These are phyloP conservation scores for Apiospora marii DNA, from an alignment of 2,329 filamentous ascomycete species.

Conservation along the genomic window DNA sequence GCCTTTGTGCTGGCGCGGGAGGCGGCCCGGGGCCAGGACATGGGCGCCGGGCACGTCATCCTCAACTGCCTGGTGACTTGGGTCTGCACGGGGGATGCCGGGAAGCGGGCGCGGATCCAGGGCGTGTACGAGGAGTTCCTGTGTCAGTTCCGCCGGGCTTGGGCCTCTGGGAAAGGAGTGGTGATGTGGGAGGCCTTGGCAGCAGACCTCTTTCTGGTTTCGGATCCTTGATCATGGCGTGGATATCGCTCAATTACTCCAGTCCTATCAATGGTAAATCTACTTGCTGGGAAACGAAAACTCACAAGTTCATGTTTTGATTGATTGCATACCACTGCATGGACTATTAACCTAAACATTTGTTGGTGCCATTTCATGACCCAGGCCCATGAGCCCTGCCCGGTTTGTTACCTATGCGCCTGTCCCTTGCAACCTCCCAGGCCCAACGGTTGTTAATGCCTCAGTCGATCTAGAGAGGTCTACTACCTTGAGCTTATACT, in stretches of 20 bases:
- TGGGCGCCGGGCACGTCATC: neutral
- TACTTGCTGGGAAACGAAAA: neutral
- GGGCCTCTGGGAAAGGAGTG: neutral
- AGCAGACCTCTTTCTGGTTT: neutral
- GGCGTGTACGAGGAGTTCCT: neutral
- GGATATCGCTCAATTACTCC: too few relatives aligned
- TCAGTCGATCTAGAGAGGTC: neutral
- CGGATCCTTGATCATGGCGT: neutral
- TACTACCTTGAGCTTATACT: rapidly evolving
- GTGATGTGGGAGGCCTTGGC: neutral
- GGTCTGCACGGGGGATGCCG: neutral
- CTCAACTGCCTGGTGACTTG: neutral
- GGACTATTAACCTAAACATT: too few relatives aligned
- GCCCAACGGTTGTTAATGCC: too few relatives aligned
- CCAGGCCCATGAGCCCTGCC: too few relatives aligned
- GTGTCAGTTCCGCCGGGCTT: neutral
- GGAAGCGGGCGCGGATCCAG: neutral
- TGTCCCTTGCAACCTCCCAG: too few relatives aligned
- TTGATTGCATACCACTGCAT: too few relatives aligned
- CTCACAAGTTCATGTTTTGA: too few relatives aligned
- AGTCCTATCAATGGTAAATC: neutral
- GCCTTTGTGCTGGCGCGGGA: neutral
- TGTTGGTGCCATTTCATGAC: too few relatives aligned
- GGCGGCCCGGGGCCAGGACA: neutral
- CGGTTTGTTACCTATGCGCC: too few relatives aligned